phyloP scores from a whole-genome alignment of 139 green algal genomes.

The Limnomonas spitsbergensis region DNA sequence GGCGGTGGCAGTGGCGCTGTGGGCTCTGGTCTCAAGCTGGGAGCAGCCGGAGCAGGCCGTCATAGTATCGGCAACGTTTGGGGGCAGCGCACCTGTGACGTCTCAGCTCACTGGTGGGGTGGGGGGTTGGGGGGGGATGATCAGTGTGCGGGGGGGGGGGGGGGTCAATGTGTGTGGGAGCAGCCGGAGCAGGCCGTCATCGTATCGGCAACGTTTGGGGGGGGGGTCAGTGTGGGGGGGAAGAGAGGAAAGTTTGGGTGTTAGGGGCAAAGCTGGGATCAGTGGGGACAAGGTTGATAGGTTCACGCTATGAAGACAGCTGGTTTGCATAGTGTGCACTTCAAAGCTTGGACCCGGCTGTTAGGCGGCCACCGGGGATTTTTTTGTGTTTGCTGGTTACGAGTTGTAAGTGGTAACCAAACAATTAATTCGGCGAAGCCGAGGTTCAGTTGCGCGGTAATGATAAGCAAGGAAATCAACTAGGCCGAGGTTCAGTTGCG shows the following conservation, averaged over 20 bases:
- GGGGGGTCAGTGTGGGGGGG: slow-evolving; percentile 10
- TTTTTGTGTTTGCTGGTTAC: too few relatives aligned
- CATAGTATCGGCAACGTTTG: slow-evolving; percentile 33
- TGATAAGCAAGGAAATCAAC: too few relatives aligned
- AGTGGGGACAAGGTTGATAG: background rate
- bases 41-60: slow-evolving; percentile 44
- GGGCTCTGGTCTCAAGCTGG: slow-evolving; percentile 37
- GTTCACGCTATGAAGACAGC: background rate
- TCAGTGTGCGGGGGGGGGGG: too few relatives aligned
- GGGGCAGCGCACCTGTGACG: slow-evolving; percentile 33
- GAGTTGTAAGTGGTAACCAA: too few relatives aligned
- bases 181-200: slow-evolving; percentile 42
- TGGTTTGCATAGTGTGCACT: background rate
- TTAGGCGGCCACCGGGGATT: too few relatives aligned
- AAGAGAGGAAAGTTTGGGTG: background rate
- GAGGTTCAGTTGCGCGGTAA: too few relatives aligned
- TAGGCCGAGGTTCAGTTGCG: too few relatives aligned
- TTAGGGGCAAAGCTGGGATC: background rate
- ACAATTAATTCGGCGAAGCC: too few relatives aligned
- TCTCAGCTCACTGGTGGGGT: slow-evolving; percentile 18
- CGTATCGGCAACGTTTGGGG: slow-evolving; percentile 37
- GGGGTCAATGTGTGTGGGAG: too few relatives aligned
- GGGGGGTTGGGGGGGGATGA: too few relatives aligned
- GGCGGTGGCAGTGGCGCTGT: slow-evolving; percentile 39
- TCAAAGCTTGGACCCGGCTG: background rate